Evolutionary conservation across 2,329 filamentous ascomycete species (phyloP).

Genomic region (Sarocladium strictum): DNA sequence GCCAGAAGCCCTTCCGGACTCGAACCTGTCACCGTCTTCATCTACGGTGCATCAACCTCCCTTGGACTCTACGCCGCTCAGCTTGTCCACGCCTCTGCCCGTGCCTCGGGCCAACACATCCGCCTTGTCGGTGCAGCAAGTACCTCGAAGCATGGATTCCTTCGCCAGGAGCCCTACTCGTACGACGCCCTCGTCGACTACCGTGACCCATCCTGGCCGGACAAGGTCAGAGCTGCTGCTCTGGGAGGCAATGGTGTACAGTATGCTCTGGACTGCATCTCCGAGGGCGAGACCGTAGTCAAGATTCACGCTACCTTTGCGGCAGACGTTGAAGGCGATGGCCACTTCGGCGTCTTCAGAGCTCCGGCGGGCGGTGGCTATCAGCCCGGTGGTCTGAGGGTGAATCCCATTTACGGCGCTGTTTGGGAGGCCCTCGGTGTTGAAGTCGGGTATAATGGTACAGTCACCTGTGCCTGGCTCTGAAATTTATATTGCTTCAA

Average conservation of each 20-base stretch:
- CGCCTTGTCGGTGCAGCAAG: conserved; percentile 25
- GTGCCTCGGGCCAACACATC: conserved; percentile 11
- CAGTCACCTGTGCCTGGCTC: conserved; percentile 16
- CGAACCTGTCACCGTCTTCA: conserved; percentile 17
- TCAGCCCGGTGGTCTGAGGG: conserved; percentile 16
- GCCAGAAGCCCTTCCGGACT: neutral
- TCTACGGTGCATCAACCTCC: conserved; percentile 28
- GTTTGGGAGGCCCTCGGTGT: conserved; percentile 36
- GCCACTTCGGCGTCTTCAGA: conserved; percentile 20
- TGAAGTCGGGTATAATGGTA: conserved; percentile 31
- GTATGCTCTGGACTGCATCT: conserved; percentile 33
- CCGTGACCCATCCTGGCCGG: conserved; percentile 25
- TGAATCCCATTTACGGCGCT: conserved; percentile 32
- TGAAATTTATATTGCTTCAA: neutral
- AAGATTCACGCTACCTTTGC: conserved; percentile 21
- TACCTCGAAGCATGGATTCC: conserved; percentile 16
- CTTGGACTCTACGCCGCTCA: conserved; percentile 27
- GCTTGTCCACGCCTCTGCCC: conserved; percentile 16
- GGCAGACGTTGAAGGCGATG: conserved; percentile 10
- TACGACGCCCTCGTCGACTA: conserved; percentile 35
- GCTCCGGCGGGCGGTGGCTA: conserved; percentile 18
- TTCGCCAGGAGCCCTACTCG: conserved; percentile 26
- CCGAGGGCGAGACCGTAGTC: conserved; percentile 29
- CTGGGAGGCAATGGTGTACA: conserved; percentile 22
- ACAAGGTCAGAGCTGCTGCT: conserved; percentile 20